These are phyloP conservation scores for Pinus taeda DNA, from an alignment of 75 land plant genomes.

Conservation along the genomic window DNA sequence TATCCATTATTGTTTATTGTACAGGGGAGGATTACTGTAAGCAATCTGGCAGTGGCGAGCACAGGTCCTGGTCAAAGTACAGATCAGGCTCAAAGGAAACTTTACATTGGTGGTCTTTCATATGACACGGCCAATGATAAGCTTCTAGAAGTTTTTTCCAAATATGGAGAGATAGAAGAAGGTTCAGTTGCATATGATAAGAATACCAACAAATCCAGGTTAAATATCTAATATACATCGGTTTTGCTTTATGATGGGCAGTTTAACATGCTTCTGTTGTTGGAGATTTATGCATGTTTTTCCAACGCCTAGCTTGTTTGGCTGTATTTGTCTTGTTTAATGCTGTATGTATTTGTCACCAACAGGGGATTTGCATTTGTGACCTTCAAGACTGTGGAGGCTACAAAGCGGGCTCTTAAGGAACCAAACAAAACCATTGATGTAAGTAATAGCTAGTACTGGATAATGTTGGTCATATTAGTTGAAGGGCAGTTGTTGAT, in stretches of 20 bases:
- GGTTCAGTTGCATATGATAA: conserved; percentile 90
- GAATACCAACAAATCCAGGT: conserved; percentile 67
- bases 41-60: conserved; percentile 73
- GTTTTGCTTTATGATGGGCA: neutral
- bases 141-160: conserved; percentile 54
- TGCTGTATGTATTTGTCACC: neutral
- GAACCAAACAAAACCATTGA: conserved; percentile 69
- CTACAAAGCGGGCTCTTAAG: conserved; percentile 65
- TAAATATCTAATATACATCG: neutral
- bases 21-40: conserved; percentile 73
- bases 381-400: conserved; percentile 73
- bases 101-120: conserved; percentile 74
- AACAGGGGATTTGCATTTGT: conserved; percentile 80
- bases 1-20: neutral
- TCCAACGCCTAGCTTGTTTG: neutral
- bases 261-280: neutral
- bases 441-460: conserved; percentile 30
- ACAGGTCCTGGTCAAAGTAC: conserved; percentile 26
- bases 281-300: neutral
- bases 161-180: conserved; percentile 84
- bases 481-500: neutral
- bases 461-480: neutral
- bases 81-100: conserved; percentile 72
- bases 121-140: conserved; percentile 65
- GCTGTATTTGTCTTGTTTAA: conserved; percentile 8